Conservation (phyloP, 306 rosid genomes). For the Rosa persica region DNA sequence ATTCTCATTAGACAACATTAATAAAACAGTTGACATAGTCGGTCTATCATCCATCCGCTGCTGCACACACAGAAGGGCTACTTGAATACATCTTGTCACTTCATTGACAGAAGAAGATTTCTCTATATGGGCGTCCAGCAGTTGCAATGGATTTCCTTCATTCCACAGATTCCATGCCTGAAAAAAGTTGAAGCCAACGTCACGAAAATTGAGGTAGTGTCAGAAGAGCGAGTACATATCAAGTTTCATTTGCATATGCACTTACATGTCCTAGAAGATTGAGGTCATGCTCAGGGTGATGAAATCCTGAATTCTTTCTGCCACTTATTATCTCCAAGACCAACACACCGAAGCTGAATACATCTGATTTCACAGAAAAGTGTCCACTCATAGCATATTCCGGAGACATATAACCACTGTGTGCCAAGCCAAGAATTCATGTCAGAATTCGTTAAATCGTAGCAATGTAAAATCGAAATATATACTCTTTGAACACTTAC, state of each 20-base stretch:
- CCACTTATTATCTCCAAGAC: slow-evolving; percentile 53
- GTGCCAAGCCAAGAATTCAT: not conserved
- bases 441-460: not conserved
- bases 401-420: slow-evolving; percentile 66
- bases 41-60: slow-evolving; percentile 33
- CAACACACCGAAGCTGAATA: slow-evolving; percentile 56
- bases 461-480: not conserved
- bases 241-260: not conserved
- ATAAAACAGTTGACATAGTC: slow-evolving; percentile 29
- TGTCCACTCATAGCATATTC: slow-evolving; percentile 60
- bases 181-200: slow-evolving; percentile 16
- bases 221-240: not conserved
- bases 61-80: slow-evolving; percentile 63
- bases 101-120: slow-evolving; percentile 31
- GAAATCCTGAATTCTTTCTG: slow-evolving; percentile 41
- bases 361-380: slow-evolving; percentile 49
- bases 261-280: slow-evolving; percentile 55
- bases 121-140: slow-evolving; percentile 41
- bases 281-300: slow-evolving; percentile 30
- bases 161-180: slow-evolving; percentile 63
- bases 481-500: slow-evolving; percentile 37
- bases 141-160: slow-evolving; percentile 35
- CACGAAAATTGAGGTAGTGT: not conserved
- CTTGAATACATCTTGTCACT: slow-evolving; percentile 58
- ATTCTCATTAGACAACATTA: slow-evolving; percentile 31